Evolutionary conservation across 805 yeast species (phyloP).

Genomic region (Starmerella tilneyi): DNA sequence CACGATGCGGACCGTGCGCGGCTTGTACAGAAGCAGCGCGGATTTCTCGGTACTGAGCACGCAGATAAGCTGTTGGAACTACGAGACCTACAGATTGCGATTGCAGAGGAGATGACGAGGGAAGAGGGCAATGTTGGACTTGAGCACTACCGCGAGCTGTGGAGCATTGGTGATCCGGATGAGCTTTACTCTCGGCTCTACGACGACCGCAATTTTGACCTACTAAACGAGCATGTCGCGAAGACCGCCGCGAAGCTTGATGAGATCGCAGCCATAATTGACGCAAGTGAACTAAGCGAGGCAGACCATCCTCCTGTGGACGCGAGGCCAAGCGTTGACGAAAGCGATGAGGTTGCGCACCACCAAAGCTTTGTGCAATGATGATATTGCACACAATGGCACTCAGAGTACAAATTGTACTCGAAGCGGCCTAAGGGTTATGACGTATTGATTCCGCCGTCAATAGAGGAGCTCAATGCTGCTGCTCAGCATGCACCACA

Average conservation of each 20-base stretch:
- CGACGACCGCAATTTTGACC: conserved; percentile 44
- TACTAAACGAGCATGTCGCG: conserved; percentile 41
- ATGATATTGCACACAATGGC: too few relatives aligned
- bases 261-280: conserved; percentile 40
- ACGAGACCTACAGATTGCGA: conserved; percentile 45
- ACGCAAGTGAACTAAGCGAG: conserved; percentile 20
- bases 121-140: conserved; percentile 26
- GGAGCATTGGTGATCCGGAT: conserved; percentile 25
- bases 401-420: neutral
- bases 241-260: conserved; percentile 42
- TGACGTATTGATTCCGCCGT: too few relatives aligned
- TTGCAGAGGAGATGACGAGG: conserved; percentile 36
- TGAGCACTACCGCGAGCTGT: conserved; percentile 30
- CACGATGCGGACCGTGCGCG: conserved; percentile 57
- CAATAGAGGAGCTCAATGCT: too few relatives aligned
- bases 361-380: neutral
- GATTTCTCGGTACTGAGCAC: conserved; percentile 38
- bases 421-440: too few relatives aligned
- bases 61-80: conserved; percentile 43
- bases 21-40: conserved; percentile 28
- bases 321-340: neutral
- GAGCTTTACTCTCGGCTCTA: conserved; percentile 33
- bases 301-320: neutral
- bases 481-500: too few relatives aligned
- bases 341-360: neutral